A percentile compares a stretch with the other conserved stretches of the same genome.
Conservation (phyloP, 177 flowering plant genomes). For the Vitis hybrid region DNA sequence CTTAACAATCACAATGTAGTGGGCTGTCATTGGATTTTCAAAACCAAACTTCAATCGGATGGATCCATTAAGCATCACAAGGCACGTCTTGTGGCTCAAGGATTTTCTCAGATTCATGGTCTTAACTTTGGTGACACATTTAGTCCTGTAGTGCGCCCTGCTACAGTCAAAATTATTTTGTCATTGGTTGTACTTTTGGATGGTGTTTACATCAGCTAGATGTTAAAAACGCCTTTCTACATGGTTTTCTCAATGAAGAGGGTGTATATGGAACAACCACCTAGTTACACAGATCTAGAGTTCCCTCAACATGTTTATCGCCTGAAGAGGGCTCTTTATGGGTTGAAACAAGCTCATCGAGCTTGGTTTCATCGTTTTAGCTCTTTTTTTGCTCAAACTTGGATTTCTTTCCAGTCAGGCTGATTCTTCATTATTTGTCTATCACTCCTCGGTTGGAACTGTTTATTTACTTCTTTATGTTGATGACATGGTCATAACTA, state of each 20-base stretch:
- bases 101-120: not conserved
- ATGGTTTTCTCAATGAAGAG: no score
- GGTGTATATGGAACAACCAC: no score
- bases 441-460: no score
- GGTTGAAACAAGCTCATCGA: no score
- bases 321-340: no score
- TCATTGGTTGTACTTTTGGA: not conserved
- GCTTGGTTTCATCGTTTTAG: not conserved
- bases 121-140: no score
- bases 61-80: not conserved
- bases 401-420: not conserved
- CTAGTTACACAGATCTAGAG: no score
- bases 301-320: no score
- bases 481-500: not conserved
- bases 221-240: no score
- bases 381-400: not conserved
- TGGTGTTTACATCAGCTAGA: not conserved
- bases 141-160: no score
- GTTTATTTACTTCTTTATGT: no score
- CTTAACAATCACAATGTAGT: not conserved
- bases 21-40: not conserved
- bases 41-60: not conserved
- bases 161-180: not conserved
- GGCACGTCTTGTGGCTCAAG: conserved; percentile 11
- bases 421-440: not conserved